Conservation (phyloP, 108 stramenopile genomes). For the Asterionellopsis glacialis region DNA sequence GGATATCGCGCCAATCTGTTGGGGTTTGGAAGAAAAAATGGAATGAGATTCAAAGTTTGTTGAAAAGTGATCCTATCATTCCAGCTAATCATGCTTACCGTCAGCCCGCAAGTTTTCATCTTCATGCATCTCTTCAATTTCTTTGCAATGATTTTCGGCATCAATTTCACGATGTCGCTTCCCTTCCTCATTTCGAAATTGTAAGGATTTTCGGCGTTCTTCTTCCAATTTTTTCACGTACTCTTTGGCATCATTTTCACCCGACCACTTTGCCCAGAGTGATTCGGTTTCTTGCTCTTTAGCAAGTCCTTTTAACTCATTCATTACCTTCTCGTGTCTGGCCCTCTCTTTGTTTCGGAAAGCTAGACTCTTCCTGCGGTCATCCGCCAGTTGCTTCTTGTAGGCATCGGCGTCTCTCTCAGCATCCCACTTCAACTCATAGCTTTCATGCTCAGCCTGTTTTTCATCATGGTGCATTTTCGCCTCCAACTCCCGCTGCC, state of each 20-base stretch:
- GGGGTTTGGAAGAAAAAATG: conserved; percentile 3
- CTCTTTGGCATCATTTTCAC: conserved; percentile 64
- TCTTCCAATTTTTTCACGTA: conserved; percentile 53
- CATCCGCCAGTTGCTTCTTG: conserved; percentile 40
- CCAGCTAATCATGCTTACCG: conserved; percentile 34
- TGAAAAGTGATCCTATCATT: neutral
- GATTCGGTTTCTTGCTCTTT: conserved; percentile 68
- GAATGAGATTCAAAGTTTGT: conserved; percentile 4
- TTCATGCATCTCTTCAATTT: conserved; percentile 29
- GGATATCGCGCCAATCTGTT: conserved; percentile 65
- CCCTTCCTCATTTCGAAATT: conserved; percentile 57
- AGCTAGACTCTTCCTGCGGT: conserved; percentile 59
- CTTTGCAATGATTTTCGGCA: conserved; percentile 38
- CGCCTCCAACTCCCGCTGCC: conserved; percentile 29
- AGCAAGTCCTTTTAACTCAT: conserved; percentile 55
- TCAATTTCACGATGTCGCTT: conserved; percentile 54
- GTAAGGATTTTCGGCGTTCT: conserved; percentile 63
- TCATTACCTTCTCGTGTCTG: conserved; percentile 62
- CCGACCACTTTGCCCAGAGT: conserved; percentile 61
- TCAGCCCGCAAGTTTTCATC: conserved; percentile 55
- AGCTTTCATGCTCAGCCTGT: conserved; percentile 49
- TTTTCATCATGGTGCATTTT: conserved; percentile 25
- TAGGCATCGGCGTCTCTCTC: conserved; percentile 68
- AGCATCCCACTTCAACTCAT: conserved; percentile 67
- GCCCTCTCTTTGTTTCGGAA: conserved; percentile 59